These are phyloP conservation scores for Clitocybe nebularis DNA, from an alignment of 1,284 basidiomycete genomes.

Conservation along the genomic window DNA sequence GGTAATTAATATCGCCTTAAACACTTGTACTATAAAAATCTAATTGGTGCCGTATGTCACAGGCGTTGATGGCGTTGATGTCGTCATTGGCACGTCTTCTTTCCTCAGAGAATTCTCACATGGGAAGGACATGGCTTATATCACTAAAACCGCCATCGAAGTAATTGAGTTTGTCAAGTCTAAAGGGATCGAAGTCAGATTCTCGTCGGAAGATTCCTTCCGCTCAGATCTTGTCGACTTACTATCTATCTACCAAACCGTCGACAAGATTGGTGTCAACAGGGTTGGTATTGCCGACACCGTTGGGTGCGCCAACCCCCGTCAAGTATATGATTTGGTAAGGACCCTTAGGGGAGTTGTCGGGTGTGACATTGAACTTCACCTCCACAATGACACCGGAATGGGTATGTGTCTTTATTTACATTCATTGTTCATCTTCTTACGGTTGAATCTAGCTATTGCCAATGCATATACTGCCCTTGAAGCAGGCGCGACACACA, in stretches of 20 bases:
- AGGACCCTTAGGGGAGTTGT: slow-evolving; percentile 95
- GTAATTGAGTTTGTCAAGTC: slow-evolving; percentile 99
- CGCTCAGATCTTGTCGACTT: slow-evolving; percentile 99
- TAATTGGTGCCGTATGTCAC: too few species aligned
- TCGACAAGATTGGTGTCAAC: slow-evolving; percentile 99
- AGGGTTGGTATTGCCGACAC: slow-evolving; percentile 99
- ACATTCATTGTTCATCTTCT: slow-evolving; percentile 10
- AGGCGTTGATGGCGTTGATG: slow-evolving; percentile 99
- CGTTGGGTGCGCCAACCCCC: slow-evolving; percentile 97
- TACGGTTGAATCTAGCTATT: slow-evolving; percentile 65
- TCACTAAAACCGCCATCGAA: slow-evolving; percentile 98
- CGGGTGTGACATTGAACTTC: slow-evolving; percentile 95
- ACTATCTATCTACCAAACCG: slow-evolving; percentile 97
- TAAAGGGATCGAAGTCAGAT: slow-evolving; percentile 99
- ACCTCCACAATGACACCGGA: slow-evolving; percentile 98
- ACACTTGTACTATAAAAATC: too few species aligned
- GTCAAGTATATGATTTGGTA: slow-evolving; percentile 98
- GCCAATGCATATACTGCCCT: slow-evolving; percentile 98
- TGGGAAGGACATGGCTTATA: slow-evolving; percentile 99
- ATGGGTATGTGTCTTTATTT: slow-evolving; percentile 51
- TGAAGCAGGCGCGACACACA: slow-evolving; percentile 98
- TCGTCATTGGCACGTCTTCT: slow-evolving; percentile 98
- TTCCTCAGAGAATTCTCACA: slow-evolving; percentile 99
- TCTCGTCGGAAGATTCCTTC: slow-evolving; percentile 99
- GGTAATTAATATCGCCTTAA: slow-evolving; percentile 44